A percentile compares a stretch with the other conserved stretches of the same genome.
phyloP scores from a whole-genome alignment of 2,329 filamentous ascomycete genomes.

The Pseudogymnoascus sp. region DNA sequence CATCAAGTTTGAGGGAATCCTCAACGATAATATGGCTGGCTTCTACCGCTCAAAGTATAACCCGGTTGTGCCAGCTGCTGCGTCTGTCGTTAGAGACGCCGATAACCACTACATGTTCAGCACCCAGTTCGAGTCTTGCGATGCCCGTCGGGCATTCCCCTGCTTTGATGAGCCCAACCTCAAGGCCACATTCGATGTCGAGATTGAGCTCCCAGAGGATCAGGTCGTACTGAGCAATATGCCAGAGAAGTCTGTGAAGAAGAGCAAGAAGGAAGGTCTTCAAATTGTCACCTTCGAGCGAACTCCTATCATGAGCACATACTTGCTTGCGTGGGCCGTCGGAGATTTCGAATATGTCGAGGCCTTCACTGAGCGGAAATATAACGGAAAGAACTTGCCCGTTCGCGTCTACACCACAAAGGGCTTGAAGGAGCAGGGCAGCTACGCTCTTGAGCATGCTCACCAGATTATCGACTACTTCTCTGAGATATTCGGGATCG shows the following conservation, averaged over 20 bases:
- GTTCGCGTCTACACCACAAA: constrained; percentile 93
- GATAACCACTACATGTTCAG: constrained; percentile 71
- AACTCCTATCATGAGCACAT: constrained; percentile 84
- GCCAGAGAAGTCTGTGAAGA: constrained; percentile 66
- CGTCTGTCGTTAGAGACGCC: constrained; percentile 67
- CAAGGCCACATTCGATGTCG: constrained; percentile 91
- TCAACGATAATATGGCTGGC: constrained; percentile 87
- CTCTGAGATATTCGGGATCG: constrained; percentile 86
- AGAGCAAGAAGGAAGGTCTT: constrained; percentile 50
- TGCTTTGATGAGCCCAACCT: constrained; percentile 98
- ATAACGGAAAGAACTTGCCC: constrained; percentile 83
- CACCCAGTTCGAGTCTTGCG: constrained; percentile 95
- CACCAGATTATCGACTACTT: constrained; percentile 94
- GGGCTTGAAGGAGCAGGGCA: constrained; percentile 87
- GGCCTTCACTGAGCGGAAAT: constrained; percentile 77
- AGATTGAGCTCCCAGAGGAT: constrained; percentile 82
- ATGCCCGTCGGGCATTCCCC: constrained; percentile 88
- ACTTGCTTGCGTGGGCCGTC: constrained; percentile 86
- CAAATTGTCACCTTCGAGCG: constrained; percentile 71
- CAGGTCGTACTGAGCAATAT: constrained; percentile 91
- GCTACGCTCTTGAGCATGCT: constrained; percentile 81
- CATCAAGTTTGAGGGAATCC: constrained; percentile 68
- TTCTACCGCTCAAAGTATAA: constrained; percentile 95
- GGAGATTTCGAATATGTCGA: constrained; percentile 97
- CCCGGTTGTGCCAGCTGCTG: constrained; percentile 59